Evolutionary conservation across 2,329 filamentous ascomycete species (phyloP).

Genomic region (Penicillium frequentans): DNA sequence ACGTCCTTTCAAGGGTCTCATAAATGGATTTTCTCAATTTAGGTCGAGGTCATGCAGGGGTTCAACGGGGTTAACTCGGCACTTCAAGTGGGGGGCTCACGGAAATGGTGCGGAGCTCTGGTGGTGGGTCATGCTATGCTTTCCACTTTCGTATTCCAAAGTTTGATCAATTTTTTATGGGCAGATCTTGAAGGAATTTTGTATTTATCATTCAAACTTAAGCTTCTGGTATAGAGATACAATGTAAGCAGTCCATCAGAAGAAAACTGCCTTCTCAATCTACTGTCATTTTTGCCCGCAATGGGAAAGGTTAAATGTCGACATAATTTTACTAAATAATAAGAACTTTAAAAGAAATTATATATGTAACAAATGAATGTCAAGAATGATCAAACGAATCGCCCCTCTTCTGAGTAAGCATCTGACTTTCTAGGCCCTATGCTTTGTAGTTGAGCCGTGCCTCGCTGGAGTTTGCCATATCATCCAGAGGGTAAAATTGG

Average conservation of each 20-base stretch:
- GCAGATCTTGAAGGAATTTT: too few relatives aligned
- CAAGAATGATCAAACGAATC: background rate
- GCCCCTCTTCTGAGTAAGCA: background rate
- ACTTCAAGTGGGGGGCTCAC: background rate
- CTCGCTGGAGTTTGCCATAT: conserved; percentile 21
- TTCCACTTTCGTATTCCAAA: background rate
- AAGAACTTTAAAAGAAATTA: background rate
- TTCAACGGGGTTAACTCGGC: background rate
- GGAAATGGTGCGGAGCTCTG: background rate
- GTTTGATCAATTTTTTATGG: background rate
- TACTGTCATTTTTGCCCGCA: background rate
- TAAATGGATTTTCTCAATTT: too few relatives aligned
- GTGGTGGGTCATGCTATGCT: background rate
- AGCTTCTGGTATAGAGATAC: background rate
- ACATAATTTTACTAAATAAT: background rate
- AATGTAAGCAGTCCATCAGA: background rate
- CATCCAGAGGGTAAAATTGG: conserved; percentile 22
- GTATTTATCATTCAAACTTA: too few relatives aligned
- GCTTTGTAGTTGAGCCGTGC: conserved; percentile 11
- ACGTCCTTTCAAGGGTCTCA: background rate
- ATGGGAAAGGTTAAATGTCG: background rate
- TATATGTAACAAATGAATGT: background rate
- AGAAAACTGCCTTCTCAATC: background rate
- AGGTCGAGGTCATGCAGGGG: background rate
- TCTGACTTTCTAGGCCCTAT: background rate